phyloP scores from a whole-genome alignment of 1,284 basidiomycete species.

The Trichosporon faecale region DNA sequence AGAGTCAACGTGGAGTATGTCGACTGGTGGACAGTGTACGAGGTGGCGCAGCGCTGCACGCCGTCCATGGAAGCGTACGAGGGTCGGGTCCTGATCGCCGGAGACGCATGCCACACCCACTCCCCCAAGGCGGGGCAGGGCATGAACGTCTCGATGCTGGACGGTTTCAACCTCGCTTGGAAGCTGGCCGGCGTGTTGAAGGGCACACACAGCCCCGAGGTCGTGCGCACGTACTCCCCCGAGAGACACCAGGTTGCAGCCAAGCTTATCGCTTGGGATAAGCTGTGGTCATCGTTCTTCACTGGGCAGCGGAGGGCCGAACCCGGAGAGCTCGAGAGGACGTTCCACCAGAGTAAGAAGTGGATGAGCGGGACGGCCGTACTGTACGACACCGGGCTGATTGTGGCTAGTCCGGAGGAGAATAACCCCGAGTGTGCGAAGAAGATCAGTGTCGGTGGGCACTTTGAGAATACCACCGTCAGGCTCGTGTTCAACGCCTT shows the following conservation, averaged over 20 bases:
- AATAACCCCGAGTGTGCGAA: not conserved
- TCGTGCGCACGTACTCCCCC: slow-evolving; percentile 61
- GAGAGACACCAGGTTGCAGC: slow-evolving; percentile 43
- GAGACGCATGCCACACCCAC: slow-evolving; percentile 43
- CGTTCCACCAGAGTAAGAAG: not conserved
- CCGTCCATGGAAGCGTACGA: slow-evolving; percentile 19
- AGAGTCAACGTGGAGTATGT: slow-evolving; percentile 55
- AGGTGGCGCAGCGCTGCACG: slow-evolving; percentile 55
- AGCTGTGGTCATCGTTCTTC: slow-evolving; percentile 60
- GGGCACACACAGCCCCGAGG: slow-evolving; percentile 62
- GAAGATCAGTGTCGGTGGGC: not conserved
- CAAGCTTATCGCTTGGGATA: slow-evolving; percentile 76
- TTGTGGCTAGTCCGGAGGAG: not conserved
- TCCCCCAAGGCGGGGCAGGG: slow-evolving; percentile 44
- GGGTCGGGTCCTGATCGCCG: slow-evolving; percentile 36
- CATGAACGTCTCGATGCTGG: slow-evolving; percentile 41
- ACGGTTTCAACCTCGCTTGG: slow-evolving; percentile 53
- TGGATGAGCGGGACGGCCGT: not conserved
- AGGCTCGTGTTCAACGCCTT: not conserved
- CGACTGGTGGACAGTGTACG: slow-evolving; percentile 45
- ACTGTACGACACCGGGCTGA: not conserved
- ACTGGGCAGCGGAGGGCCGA: not conserved
- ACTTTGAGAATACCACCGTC: not conserved
- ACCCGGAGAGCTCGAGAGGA: not conserved
- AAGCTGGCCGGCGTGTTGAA: slow-evolving; percentile 55